Conservation (phyloP, 129 eudicot genomes). For the Mikania micrantha region DNA sequence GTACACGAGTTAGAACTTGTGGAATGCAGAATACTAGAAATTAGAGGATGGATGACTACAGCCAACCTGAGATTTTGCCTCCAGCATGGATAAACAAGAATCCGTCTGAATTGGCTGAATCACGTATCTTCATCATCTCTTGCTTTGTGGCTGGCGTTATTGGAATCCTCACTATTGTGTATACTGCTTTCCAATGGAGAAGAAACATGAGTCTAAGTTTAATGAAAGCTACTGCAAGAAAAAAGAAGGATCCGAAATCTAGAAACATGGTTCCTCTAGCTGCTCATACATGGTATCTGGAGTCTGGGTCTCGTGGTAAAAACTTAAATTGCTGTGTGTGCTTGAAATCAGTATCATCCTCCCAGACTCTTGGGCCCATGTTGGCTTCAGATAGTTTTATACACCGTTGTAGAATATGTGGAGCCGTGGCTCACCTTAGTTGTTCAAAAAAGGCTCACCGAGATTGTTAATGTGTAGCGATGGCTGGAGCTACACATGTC, state of each 20-base stretch:
- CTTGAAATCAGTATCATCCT: conserved; percentile 69
- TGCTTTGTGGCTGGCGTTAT: conserved; percentile 84
- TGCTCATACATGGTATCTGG: conserved; percentile 84
- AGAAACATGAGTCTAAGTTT: conserved; percentile 79
- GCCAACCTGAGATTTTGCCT: conserved; percentile 50
- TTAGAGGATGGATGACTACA: conserved; percentile 71
- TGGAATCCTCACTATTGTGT: conserved; percentile 76
- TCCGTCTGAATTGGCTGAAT: conserved; percentile 67
- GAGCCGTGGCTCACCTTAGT: conserved; percentile 84
- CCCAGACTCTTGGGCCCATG: conserved; percentile 73
- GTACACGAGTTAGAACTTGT: conserved; percentile 12
- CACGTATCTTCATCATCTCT: conserved; percentile 64
- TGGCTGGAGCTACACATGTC: conserved; percentile 66
- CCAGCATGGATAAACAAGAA: conserved; percentile 52
- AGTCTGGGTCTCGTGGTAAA: conserved; percentile 72
- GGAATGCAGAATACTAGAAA: conserved; percentile 16
- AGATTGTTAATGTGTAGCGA: conserved; percentile 92
- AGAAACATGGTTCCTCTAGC: conserved; percentile 63
- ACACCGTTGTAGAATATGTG: conserved; percentile 73
- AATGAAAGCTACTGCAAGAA: conserved; percentile 92
- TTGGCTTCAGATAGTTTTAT: conserved; percentile 72
- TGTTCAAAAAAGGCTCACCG: conserved; percentile 78
- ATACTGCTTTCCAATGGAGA: conserved; percentile 98
- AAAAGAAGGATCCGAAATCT: conserved; percentile 94
- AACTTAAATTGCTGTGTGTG: conserved; percentile 93